phyloP scores from a whole-genome alignment of 2,329 filamentous ascomycete genomes.

The Fragosphaeria purpurea region DNA sequence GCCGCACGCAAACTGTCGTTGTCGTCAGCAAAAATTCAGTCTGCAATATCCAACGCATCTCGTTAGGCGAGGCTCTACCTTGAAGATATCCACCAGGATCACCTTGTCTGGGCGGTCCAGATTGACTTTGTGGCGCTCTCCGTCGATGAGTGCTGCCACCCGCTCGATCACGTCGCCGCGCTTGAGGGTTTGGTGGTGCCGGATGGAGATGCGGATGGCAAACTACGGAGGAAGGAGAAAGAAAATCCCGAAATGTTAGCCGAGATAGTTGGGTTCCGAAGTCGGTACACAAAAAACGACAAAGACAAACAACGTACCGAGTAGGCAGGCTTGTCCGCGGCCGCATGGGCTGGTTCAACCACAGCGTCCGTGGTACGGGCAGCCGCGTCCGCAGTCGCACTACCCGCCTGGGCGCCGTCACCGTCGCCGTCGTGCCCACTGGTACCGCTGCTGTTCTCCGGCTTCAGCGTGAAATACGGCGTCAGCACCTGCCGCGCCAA shows the following conservation, averaged over 20 bases:
- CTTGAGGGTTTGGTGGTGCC: constrained; percentile 60
- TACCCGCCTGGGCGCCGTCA: neutral
- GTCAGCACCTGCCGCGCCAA: constrained; percentile 53
- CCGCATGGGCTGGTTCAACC: too few relatives aligned
- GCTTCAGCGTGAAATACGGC: constrained; percentile 47
- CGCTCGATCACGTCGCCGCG: constrained; percentile 61
- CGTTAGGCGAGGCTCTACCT: constrained; percentile 41
- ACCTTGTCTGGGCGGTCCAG: constrained; percentile 69
- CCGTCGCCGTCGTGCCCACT: neutral
- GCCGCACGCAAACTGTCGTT: constrained; percentile 49
- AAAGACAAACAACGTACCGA: constrained; percentile 29
- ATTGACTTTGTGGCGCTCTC: constrained; percentile 60
- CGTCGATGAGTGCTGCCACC: constrained; percentile 54
- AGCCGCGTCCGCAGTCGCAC: too few relatives aligned
- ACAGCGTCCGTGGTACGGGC: too few relatives aligned
- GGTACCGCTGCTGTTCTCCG: constrained; percentile 9
- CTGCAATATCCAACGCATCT: too few relatives aligned
- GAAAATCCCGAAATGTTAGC: too few relatives aligned
- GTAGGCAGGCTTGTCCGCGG: constrained; percentile 15
- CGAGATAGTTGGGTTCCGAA: too few relatives aligned
- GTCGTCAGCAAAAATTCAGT: constrained; percentile 5
- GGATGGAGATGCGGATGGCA: constrained; percentile 70
- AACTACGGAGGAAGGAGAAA: constrained; percentile 41
- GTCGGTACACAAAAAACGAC: neutral
- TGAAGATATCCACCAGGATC: constrained; percentile 70